Evolutionary conservation across 768 basidiomycete species (phyloP).

Genomic region (Suillus subalutaceus): DNA sequence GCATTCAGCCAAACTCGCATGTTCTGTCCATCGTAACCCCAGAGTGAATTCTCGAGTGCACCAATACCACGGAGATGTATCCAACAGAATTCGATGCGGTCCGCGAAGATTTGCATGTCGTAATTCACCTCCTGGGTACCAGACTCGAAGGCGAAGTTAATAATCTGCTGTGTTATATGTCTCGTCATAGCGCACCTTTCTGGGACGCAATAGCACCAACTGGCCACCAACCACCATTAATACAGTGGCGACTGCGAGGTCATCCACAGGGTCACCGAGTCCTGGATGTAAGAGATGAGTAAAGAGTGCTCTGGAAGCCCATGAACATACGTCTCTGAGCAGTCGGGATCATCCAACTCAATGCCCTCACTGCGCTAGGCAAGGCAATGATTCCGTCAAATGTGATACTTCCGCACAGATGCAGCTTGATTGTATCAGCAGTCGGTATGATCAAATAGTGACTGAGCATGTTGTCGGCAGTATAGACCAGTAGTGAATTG

Average conservation of each 20-base stretch:
- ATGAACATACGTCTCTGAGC: constrained; percentile 82
- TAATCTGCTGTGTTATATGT: neutral
- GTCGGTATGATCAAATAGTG: constrained; percentile 93
- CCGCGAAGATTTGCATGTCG: constrained; percentile 95
- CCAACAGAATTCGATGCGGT: constrained; percentile 99
- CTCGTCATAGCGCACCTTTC: constrained; percentile 59
- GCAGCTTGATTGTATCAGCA: constrained; percentile 78
- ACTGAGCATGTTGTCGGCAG: constrained; percentile 88
- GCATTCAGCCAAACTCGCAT: constrained; percentile 97
- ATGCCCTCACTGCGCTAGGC: constrained; percentile 80
- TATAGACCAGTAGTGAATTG: constrained; percentile 93
- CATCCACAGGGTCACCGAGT: constrained; percentile 91
- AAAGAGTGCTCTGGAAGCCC: constrained; percentile 10
- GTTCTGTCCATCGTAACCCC: constrained; percentile 92
- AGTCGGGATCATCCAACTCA: constrained; percentile 97
- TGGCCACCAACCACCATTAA: constrained; percentile 95
- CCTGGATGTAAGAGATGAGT: constrained; percentile 48
- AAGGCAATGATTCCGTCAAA: constrained; percentile 88
- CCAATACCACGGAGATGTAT: constrained; percentile 94
- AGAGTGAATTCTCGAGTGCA: constrained; percentile 93
- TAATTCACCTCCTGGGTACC: constrained; percentile 91
- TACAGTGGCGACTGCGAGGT: constrained; percentile 91
- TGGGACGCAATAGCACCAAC: constrained; percentile 83
- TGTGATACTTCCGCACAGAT: constrained; percentile 92
- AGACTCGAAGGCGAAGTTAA: constrained; percentile 50